Evolutionary conservation across 139 green algal genomes (phyloP).

Genomic region (Gonium pectorale): DNA sequence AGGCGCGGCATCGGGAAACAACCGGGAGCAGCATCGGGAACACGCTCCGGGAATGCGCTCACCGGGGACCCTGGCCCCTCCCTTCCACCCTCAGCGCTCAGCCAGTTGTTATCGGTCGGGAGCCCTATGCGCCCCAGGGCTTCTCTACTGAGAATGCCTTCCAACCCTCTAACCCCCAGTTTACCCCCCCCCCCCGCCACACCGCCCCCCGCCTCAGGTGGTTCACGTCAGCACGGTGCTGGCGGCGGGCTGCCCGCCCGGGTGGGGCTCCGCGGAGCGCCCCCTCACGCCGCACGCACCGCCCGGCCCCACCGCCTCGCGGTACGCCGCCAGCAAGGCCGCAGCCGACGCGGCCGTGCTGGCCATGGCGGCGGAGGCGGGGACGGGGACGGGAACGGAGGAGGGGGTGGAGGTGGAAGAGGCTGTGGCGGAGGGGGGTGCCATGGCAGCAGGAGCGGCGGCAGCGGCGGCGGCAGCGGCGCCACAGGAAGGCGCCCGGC

Average conservation of each 20-base stretch:
- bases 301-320: slow-evolving; percentile 7
- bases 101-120: too few relatives aligned
- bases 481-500: background rate
- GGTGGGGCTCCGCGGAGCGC: slow-evolving; percentile 5
- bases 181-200: too few relatives aligned
- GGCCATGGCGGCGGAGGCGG: background rate
- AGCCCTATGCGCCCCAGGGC: too few relatives aligned
- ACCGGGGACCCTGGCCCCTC: too few relatives aligned
- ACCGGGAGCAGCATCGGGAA: too few relatives aligned
- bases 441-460: background rate
- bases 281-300: slow-evolving; percentile 18
- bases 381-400: background rate
- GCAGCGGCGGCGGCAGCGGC: background rate
- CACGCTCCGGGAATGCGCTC: too few relatives aligned
- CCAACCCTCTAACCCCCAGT: too few relatives aligned
- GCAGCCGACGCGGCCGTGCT: slow-evolving; percentile 9
- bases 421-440: background rate
- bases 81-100: too few relatives aligned
- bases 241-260: background rate
- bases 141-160: too few relatives aligned
- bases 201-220: too few relatives aligned
- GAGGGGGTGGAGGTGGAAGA: background rate
- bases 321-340: slow-evolving; percentile 19
- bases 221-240: slow-evolving; percentile 25
- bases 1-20: too few relatives aligned